A percentile compares a stretch with the other conserved stretches of the same genome.
phyloP scores from a whole-genome alignment of 2,329 filamentous ascomycete genomes.

The Penicillium sp. region DNA sequence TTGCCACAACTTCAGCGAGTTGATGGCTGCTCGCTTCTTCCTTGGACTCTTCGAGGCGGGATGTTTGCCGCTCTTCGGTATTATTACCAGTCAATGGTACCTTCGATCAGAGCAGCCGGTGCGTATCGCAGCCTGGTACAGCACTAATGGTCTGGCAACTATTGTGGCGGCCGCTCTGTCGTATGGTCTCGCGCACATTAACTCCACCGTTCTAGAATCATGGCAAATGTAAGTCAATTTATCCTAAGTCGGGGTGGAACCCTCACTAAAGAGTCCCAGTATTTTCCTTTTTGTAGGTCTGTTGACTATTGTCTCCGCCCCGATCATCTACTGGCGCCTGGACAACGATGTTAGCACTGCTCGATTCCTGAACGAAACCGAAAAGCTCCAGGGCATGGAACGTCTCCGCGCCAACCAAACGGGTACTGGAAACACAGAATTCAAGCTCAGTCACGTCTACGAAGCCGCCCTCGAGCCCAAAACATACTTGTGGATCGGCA shows the following conservation, averaged over 20 bases:
- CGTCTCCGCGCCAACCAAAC: slow-evolving; percentile 54
- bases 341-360: slow-evolving; percentile 58
- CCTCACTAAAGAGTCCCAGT: slow-evolving; percentile 17
- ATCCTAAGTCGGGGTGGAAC: neutral
- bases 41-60: slow-evolving; percentile 56
- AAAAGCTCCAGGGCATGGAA: slow-evolving; percentile 49
- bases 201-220: slow-evolving; percentile 42
- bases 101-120: slow-evolving; percentile 60
- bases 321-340: slow-evolving; percentile 60
- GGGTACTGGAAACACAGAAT: slow-evolving; percentile 47
- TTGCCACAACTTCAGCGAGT: slow-evolving; percentile 46
- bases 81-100: slow-evolving; percentile 51
- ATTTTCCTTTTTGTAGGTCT: slow-evolving; percentile 65
- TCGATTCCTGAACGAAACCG: slow-evolving; percentile 49
- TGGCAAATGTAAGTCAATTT: slow-evolving; percentile 51
- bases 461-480: slow-evolving; percentile 49
- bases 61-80: slow-evolving; percentile 47
- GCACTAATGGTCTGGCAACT: slow-evolving; percentile 60
- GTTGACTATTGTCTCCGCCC: slow-evolving; percentile 59
- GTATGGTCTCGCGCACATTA: slow-evolving; percentile 58
- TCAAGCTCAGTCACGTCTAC: slow-evolving; percentile 47
- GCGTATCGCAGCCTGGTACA: slow-evolving; percentile 66
- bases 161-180: slow-evolving; percentile 59
- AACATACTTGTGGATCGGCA: slow-evolving; percentile 60
- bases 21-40: slow-evolving; percentile 54